Conservation (phyloP, 306 rosid species). For the Sesbania bispinosa region DNA sequence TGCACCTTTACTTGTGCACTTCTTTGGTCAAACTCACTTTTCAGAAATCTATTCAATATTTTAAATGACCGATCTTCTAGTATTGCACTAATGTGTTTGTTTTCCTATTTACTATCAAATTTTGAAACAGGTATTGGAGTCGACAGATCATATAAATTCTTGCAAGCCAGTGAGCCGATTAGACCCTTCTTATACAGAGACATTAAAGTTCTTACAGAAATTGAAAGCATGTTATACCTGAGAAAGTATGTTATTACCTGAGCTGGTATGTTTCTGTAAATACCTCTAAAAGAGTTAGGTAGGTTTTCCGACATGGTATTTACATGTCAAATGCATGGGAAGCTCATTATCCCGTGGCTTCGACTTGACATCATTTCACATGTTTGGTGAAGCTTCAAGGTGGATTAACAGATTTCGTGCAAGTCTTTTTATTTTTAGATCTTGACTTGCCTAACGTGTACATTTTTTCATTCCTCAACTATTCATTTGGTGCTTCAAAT, state of each 20-base stretch:
- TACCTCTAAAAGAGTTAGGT: slow-evolving; percentile 19
- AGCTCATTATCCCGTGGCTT: not conserved
- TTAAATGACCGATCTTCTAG: too few species aligned
- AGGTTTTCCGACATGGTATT: slow-evolving; percentile 13
- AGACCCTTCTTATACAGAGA: slow-evolving; percentile 86
- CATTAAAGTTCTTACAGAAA: slow-evolving; percentile 70
- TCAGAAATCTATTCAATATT: not conserved
- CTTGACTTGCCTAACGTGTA: slow-evolving; percentile 17
- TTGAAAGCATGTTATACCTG: slow-evolving; percentile 42
- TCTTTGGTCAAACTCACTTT: not conserved
- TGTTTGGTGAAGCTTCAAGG: not conserved
- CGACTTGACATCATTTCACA: not conserved
- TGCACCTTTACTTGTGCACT: not conserved
- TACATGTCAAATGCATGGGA: slow-evolving; percentile 13
- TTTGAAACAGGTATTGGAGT: slow-evolving; percentile 79
- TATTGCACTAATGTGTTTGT: not conserved
- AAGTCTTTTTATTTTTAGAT: slow-evolving; percentile 27
- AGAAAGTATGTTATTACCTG: slow-evolving; percentile 14
- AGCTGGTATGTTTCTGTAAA: slow-evolving; percentile 19
- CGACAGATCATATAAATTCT: slow-evolving; percentile 92
- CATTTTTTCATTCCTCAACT: slow-evolving; percentile 11
- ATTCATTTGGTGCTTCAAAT: slow-evolving; percentile 14
- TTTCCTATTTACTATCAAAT: slow-evolving; percentile 13
- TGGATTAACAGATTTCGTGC: slow-evolving; percentile 19
- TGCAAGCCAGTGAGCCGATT: slow-evolving; percentile 79